These are phyloP conservation scores for Leishmania arabica DNA, from an alignment of 208 protist genomes.

Conservation along the genomic window DNA sequence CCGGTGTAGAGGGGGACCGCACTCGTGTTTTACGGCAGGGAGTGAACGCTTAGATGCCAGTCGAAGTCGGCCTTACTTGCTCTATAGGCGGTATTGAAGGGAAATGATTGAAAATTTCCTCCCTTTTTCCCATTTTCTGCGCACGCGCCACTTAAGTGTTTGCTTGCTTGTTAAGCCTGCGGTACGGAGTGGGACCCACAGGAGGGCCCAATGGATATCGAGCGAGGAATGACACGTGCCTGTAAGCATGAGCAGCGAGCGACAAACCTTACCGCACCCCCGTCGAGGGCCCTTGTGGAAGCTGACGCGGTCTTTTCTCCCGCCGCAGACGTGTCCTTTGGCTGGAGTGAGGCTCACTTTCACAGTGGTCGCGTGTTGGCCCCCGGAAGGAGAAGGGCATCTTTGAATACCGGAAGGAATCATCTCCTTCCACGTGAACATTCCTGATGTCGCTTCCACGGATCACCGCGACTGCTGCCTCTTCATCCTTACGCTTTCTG, in stretches of 20 bases:
- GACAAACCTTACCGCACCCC: neutral
- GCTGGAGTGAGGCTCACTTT: neutral
- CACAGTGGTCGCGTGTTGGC: neutral
- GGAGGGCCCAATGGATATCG: neutral
- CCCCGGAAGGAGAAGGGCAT: neutral
- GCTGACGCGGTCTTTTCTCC: neutral
- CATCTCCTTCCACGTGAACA: neutral
- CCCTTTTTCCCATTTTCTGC: neutral
- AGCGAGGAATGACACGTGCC: neutral
- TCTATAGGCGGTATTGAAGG: neutral
- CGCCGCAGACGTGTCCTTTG: neutral
- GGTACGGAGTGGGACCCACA: neutral
- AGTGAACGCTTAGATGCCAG: no score
- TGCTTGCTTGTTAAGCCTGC: no score
- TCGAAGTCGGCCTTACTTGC: neutral
- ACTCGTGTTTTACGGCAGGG: neutral
- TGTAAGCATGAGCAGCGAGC: neutral
- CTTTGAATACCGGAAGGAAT: neutral
- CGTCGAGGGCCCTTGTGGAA: neutral
- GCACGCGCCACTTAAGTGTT: neutral
- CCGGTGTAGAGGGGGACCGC: neutral
- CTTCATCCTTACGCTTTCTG: neutral
- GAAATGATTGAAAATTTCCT: neutral
- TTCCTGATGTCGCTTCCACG: neutral
- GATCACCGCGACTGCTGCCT: neutral